Evolutionary conservation across 2,329 filamentous ascomycete species (phyloP).

Genomic region (Sarocladiaceae sp.): DNA sequence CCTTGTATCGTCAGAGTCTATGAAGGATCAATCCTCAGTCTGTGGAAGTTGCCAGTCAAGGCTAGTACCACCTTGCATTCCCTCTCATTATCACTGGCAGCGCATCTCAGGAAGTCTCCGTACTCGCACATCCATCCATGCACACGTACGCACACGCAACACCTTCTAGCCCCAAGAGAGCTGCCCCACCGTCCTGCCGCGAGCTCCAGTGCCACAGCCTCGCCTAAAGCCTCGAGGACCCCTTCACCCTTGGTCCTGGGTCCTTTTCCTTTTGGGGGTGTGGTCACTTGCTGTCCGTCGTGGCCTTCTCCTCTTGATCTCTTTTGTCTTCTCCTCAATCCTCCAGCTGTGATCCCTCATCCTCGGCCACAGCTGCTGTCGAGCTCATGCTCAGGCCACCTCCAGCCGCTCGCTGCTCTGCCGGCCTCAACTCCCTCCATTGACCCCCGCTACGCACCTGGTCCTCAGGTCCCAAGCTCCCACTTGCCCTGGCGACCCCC

Average conservation of each 20-base stretch:
- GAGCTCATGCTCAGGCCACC: background rate
- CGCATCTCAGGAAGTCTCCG: too few relatives aligned
- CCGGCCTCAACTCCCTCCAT: background rate
- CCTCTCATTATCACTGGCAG: too few relatives aligned
- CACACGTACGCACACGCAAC: too few relatives aligned
- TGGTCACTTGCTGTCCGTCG: background rate
- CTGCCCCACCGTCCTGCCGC: constrained; percentile 5
- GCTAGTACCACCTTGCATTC: too few relatives aligned
- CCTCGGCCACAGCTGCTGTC: background rate
- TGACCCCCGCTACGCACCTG: background rate
- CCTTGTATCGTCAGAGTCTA: too few relatives aligned
- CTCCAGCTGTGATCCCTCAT: background rate
- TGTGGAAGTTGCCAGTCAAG: too few relatives aligned
- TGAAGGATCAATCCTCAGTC: too few relatives aligned
- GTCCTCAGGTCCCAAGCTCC: background rate
- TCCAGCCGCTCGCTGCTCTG: background rate
- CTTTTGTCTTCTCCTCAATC: background rate
- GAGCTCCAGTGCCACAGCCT: constrained; percentile 9
- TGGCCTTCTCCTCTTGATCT: background rate
- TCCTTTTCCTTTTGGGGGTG: constrained; percentile 1
- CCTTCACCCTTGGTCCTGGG: constrained; percentile 9
- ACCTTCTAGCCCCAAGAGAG: too few relatives aligned
- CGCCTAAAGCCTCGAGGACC: constrained; percentile 9
- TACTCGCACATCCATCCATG: too few relatives aligned
- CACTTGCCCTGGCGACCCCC: background rate